These are phyloP conservation scores for Aquanectria penicillioides DNA, from an alignment of 2,329 filamentous ascomycete species.

Conservation along the genomic window DNA sequence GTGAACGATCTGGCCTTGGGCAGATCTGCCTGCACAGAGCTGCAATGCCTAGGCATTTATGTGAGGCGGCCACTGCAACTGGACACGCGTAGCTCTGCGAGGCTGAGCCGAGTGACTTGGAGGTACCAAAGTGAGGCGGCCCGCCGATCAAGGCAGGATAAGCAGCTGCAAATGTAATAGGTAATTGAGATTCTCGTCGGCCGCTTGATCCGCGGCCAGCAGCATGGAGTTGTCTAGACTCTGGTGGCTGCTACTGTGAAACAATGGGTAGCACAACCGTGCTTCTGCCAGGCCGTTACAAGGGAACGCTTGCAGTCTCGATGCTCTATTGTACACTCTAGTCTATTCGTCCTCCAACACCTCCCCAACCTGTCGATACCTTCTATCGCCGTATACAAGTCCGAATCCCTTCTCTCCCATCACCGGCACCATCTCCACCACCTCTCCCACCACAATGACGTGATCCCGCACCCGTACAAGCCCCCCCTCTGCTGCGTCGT, in stretches of 20 bases:
- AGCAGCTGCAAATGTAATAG: too few relatives aligned
- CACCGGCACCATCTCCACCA: conserved; percentile 55
- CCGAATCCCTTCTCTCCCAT: conserved; percentile 51
- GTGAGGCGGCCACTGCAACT: background rate
- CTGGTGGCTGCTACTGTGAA: too few relatives aligned
- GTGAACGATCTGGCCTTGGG: background rate
- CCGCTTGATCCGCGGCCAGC: too few relatives aligned
- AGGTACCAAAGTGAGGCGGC: conserved; percentile 12
- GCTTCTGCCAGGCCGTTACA: too few relatives aligned
- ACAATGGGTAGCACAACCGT: too few relatives aligned
- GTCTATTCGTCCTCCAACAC: conserved; percentile 42
- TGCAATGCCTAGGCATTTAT: background rate
- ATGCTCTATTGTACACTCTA: conserved; percentile 19
- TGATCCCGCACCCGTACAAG: conserved; percentile 61
- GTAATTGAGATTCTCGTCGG: too few relatives aligned
- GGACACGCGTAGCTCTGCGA: too few relatives aligned
- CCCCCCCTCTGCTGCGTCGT: conserved; percentile 51
- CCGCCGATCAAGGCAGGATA: background rate
- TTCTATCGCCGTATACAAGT: conserved; percentile 60
- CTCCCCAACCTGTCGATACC: conserved; percentile 56
- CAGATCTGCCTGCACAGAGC: conserved; percentile 5
- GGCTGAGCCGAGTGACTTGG: conserved; percentile 6
- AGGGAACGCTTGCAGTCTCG: too few relatives aligned
- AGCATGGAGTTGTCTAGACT: too few relatives aligned
- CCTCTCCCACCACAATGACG: conserved; percentile 63